phyloP scores from a whole-genome alignment of 192 early-diverging fungal genomes.

The Gorgonomyces haynaldii region DNA sequence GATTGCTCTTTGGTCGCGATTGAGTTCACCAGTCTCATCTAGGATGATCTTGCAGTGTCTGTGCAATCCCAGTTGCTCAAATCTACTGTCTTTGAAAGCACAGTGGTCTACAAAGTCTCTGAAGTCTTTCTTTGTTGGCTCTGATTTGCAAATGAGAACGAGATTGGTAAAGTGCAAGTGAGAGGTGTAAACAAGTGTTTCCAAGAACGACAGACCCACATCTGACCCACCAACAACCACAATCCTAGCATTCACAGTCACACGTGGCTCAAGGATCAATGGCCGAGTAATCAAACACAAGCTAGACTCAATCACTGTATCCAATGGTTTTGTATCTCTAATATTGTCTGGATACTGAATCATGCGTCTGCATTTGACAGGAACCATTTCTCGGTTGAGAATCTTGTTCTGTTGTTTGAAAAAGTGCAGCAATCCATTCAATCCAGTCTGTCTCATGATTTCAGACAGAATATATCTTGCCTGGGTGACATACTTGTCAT shows the following conservation, averaged over 20 bases:
- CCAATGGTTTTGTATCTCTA: conserved; percentile 26
- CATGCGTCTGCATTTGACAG: conserved; percentile 29
- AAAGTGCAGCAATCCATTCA: conserved; percentile 26
- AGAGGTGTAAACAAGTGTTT: conserved; percentile 32
- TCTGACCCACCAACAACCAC: conserved; percentile 46
- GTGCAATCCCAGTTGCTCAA: conserved; percentile 33
- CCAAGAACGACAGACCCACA: conserved; percentile 34
- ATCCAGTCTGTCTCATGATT: conserved; percentile 25
- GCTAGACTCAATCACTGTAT: conserved; percentile 18
- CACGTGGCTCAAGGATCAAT: conserved; percentile 33
- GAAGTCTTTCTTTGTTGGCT: no score
- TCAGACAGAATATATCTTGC: conserved; percentile 32
- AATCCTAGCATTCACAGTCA: conserved; percentile 34
- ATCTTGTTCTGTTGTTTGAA: conserved; percentile 15
- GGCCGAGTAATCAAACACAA: conserved; percentile 26
- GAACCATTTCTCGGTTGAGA: conserved; percentile 21
- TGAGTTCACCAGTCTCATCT: conserved; percentile 19
- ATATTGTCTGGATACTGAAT: conserved; percentile 33
- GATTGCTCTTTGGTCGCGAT: conserved; percentile 24
- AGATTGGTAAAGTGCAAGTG: conserved; percentile 33
- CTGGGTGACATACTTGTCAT: conserved; percentile 33
- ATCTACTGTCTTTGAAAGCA: conserved; percentile 7
- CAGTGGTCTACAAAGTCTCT: conserved; percentile 11
- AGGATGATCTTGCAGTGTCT: conserved; percentile 26
- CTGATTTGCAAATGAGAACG: no score